phyloP scores from a whole-genome alignment of 2,329 filamentous ascomycete species.

The Escovopsis sp. region DNA sequence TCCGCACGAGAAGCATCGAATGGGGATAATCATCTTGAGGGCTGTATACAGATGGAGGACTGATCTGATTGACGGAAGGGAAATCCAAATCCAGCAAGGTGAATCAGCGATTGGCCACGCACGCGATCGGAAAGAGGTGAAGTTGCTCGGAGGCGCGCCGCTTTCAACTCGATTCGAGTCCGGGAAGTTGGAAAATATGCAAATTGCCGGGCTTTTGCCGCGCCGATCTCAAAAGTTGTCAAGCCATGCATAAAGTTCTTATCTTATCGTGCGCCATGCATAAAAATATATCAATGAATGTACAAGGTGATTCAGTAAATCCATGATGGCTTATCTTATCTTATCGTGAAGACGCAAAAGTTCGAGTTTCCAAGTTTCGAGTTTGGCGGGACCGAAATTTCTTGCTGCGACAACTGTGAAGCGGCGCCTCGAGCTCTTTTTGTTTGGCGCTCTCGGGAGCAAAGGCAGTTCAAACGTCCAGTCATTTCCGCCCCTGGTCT shows the following conservation, averaged over 20 bases:
- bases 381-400: slow-evolving; percentile 25
- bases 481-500: not conserved
- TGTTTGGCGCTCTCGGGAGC: slow-evolving; percentile 6
- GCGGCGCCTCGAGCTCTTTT: slow-evolving; percentile 2
- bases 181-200: slow-evolving; percentile 11
- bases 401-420: slow-evolving; percentile 7
- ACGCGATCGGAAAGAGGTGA: not conserved
- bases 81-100: too few relatives aligned
- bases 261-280: slow-evolving; percentile 30
- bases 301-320: too few relatives aligned
- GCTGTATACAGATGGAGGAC: slow-evolving; percentile 3
- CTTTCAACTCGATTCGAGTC: too few relatives aligned
- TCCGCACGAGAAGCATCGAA: slow-evolving; percentile 97
- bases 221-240: too few relatives aligned
- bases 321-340: too few relatives aligned
- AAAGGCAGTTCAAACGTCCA: not conserved
- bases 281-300: too few relatives aligned
- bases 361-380: slow-evolving; percentile 11
- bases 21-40: slow-evolving; percentile 86
- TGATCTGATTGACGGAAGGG: not conserved
- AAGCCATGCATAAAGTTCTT: too few relatives aligned
- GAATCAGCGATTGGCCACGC: too few relatives aligned
- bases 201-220: slow-evolving; percentile 17
- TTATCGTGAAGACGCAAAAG: slow-evolving; percentile 24
- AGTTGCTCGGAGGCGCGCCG: slow-evolving; percentile 1